phyloP scores from a whole-genome alignment of 2,329 filamentous ascomycete species.

The Ophiocordyceps robertsii region DNA sequence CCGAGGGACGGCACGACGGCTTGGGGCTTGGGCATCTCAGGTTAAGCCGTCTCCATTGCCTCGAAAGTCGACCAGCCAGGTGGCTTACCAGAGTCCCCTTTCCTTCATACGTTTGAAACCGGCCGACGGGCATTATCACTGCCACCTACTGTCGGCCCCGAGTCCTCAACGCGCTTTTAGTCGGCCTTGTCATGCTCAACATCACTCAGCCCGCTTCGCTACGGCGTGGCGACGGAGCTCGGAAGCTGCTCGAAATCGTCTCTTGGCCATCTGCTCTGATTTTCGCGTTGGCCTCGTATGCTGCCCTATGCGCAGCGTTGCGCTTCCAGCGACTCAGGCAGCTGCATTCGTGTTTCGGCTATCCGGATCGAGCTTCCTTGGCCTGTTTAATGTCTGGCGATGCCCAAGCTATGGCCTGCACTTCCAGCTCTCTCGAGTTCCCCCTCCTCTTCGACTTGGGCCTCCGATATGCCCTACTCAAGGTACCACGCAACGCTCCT shows the following conservation, averaged over 20 bases:
- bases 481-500: constrained; percentile 10
- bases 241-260: background rate
- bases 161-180: too few relatives aligned
- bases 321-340: constrained; percentile 20
- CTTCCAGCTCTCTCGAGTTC: constrained; percentile 20
- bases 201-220: background rate
- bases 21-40: too few relatives aligned
- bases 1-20: too few relatives aligned
- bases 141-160: too few relatives aligned
- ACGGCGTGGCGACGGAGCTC: background rate
- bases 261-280: constrained; percentile 5
- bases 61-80: too few relatives aligned
- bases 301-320: constrained; percentile 18
- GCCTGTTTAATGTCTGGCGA: constrained; percentile 27
- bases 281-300: constrained; percentile 15
- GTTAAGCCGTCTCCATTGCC: too few relatives aligned
- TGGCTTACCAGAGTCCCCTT: too few relatives aligned
- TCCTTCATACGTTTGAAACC: too few relatives aligned
- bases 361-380: constrained; percentile 20
- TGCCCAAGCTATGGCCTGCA: constrained; percentile 28
- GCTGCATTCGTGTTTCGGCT: constrained; percentile 16
- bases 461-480: constrained; percentile 26
- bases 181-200: background rate
- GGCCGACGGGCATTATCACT: too few relatives aligned
- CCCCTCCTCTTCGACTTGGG: constrained; percentile 22